Base-by-base conservation (phyloP, 345 rosid genomes). In the Citrus reticulata region DNA sequence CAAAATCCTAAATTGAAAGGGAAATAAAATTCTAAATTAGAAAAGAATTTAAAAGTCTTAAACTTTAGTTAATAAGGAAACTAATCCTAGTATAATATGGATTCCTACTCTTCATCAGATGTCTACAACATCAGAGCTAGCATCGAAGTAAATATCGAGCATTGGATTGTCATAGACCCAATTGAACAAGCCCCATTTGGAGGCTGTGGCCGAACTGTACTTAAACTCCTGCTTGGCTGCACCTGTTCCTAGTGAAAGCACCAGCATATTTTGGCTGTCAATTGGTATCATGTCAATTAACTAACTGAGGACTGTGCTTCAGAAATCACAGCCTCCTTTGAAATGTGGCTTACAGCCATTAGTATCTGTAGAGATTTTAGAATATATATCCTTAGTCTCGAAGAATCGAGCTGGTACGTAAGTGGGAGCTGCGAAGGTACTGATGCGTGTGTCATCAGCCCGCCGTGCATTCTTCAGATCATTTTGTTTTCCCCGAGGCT, bases 211-310 rank as follows among this genome's bases (percentile, higher is more conserved):
- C 10, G 84, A 84, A 51, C n/a, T 39, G 1, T 84, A 2, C 64
- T 67, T 81, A 8, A 13, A 19, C 70, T 80, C 80, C 24, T 57
- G 8, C 71, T 84, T 81, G 29, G 83, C 65, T 22, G 34, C 17
- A 11, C 86, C 84, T 1, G 84, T 81, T 13, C 86, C 79, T 4
- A 70, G 55, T 13, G 86, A 74, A 6, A 81, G 29, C 54, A 80
- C 74, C 30, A 63, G 70, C 75, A 81, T 46, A 24, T 66, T 9
- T 34, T 32, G 37, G 24, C 64, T 22, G 49, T 72, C 65, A 9
- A 8, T n/a, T 42, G 74, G 63, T 2, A 58, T 66, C 29, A 29
- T 67, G 49, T 11, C 77, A 22, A 19, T 2, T 20, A 69, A 69
- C 39, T 42, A 42, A 42, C 49, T 11, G 49, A 11, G 30, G 32